Conservation (phyloP, 176 grass and related monocot genomes). For the Avena sativa region DNA sequence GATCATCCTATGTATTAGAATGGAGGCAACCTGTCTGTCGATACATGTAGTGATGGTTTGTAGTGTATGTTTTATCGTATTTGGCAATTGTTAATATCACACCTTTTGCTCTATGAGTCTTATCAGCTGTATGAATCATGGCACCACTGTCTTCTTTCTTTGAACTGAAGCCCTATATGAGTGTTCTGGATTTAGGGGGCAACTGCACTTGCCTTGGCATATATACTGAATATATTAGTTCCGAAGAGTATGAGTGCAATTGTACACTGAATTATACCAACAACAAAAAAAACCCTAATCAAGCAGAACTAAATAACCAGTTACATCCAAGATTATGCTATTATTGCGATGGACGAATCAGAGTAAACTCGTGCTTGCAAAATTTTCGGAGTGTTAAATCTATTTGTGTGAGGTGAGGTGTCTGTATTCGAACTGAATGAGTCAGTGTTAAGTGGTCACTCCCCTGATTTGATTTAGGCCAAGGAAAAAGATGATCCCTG, state of each 20-base stretch:
- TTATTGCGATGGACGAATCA: conserved; percentile 5
- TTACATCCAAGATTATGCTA: neutral
- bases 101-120: conserved; percentile 7
- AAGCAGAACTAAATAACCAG: conserved; percentile 9
- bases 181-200: neutral
- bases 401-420: no score
- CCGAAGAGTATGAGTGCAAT: neutral
- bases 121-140: conserved; percentile 31
- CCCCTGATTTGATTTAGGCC: conserved; percentile 41
- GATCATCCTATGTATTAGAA: conserved; percentile 98
- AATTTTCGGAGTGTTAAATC: neutral
- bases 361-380: neutral
- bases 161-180: neutral
- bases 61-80: conserved; percentile 52
- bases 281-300: neutral
- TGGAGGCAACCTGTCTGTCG: conserved; percentile 71
- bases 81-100: conserved; percentile 49
- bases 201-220: neutral
- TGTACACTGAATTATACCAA: neutral
- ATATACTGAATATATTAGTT: neutral
- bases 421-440: no score
- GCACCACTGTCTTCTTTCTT: conserved; percentile 19
- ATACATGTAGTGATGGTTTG: conserved; percentile 97
- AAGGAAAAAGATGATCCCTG: conserved; percentile 23
- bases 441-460: conserved; percentile 25